Evolutionary conservation across 768 basidiomycete species (phyloP).

Genomic region (Boletus sp.): DNA sequence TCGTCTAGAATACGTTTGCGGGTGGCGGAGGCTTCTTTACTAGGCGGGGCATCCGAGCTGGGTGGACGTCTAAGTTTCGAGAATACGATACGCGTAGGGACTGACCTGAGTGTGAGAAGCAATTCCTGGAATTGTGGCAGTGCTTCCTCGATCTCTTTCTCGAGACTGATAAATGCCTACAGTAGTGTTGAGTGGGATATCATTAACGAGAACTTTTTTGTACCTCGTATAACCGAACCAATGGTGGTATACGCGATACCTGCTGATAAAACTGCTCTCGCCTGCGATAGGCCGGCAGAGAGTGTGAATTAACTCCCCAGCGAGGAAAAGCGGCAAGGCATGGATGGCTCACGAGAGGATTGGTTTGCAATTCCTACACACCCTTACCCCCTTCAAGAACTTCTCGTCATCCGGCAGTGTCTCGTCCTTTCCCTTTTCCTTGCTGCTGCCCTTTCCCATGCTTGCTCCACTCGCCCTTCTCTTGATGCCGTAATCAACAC

Average conservation of each 20-base stretch:
- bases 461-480: constrained; percentile 34
- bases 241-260: constrained; percentile 52
- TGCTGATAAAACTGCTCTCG: constrained; percentile 80
- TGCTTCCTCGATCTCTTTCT: constrained; percentile 86
- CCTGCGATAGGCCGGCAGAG: constrained; percentile 36
- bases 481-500: constrained; percentile 80
- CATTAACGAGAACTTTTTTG: not conserved
- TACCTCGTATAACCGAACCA: constrained; percentile 73
- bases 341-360: constrained; percentile 66
- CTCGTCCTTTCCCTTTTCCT: constrained; percentile 38
- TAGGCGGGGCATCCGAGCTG: constrained; percentile 50
- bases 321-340: not conserved
- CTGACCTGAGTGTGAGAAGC: constrained; percentile 64
- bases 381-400: constrained; percentile 84
- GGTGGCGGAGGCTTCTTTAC: constrained; percentile 63
- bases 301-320: not conserved
- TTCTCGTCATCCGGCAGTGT: constrained; percentile 66
- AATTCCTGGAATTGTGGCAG: constrained; percentile 90
- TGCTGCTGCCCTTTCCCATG: constrained; percentile 21
- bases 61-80: not conserved
- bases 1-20: constrained; percentile 83
- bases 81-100: constrained; percentile 10
- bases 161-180: constrained; percentile 69
- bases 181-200: not conserved
- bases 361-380: constrained; percentile 82